These are phyloP conservation scores for Oehlia diaphana DNA, from an alignment of 192 early-diverging fungal genomes.

Conservation along the genomic window DNA sequence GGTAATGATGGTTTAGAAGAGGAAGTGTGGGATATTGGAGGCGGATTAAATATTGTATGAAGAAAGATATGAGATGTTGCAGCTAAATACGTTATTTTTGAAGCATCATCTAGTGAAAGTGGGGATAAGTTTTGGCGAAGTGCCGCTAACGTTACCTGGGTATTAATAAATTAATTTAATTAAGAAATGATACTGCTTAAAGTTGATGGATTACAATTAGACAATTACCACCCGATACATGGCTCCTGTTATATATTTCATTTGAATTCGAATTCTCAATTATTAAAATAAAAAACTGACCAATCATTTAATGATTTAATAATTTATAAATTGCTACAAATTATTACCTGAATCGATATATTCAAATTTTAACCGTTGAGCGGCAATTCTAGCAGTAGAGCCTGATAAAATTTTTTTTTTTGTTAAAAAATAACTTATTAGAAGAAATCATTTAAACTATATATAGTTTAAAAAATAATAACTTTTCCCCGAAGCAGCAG, in stretches of 20 bases:
- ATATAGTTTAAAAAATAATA: constrained; percentile 21
- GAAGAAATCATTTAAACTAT: not conserved
- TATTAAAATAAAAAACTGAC: no score
- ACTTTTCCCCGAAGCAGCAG: constrained; percentile 82
- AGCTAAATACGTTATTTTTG: constrained; percentile 14
- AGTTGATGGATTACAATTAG: not conserved
- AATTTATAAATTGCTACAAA: constrained; percentile 29
- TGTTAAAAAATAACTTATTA: not conserved
- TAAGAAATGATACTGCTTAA: not conserved
- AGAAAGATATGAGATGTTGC: constrained; percentile 38
- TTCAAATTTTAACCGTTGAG: constrained; percentile 61
- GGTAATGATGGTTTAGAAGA: constrained; percentile 8
- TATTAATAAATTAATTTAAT: not conserved
- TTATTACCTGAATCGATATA: constrained; percentile 76
- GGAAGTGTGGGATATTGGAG: not conserved
- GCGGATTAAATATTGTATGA: not conserved
- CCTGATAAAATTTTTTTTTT: constrained; percentile 37
- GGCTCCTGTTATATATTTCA: not conserved
- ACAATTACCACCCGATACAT: constrained; percentile 22
- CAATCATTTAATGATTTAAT: not conserved
- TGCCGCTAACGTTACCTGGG: constrained; percentile 8
- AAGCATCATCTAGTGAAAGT: no score
- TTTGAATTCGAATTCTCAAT: not conserved
- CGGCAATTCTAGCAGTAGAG: constrained; percentile 71
- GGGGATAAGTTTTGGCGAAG: constrained; percentile 3